Base-by-base conservation (phyloP, 208 protist genomes). In the Trypanosoma congolense region DNA sequence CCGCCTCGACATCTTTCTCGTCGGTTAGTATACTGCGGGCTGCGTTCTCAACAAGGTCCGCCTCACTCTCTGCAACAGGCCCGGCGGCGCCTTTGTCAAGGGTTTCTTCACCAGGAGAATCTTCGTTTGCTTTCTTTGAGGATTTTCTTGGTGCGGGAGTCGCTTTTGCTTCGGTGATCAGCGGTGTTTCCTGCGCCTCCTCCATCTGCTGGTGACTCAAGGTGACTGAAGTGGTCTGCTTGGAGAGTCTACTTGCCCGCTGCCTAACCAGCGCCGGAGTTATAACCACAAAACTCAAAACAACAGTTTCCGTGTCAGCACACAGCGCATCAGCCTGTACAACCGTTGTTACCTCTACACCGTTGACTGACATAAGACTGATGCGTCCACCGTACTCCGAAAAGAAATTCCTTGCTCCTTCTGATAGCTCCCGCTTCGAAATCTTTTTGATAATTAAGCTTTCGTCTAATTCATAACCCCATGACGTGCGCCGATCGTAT, bases 261-360 rank as follows among this genome's bases (percentile, higher is more conserved):
- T 35, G 26, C 30, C n/a, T 44, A 0, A 25, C 44, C 40, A 65
- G 18, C 10, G 41, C 1, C 29, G 47, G 65, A 9, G 73, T 63
- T 43, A 73, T 67, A 51, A 90, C 74, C 28, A 86, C 72, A 31
- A 86, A 48, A 57, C 82, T 76, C 19, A 90, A 36, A 55, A 83
- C 70, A 25, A 81, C 59, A 16, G 65, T 81, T 56, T 83, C 70
- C n/a, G 67, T 59, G 10, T 56, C 26, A 38, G 50, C 43, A 42
- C 71, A 45, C 19, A 90, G 59, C 21, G 70, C 57, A 56, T 51
- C 56, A 12, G 66, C 70, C 59, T 90, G 82, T 35, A 21, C 59
- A 8, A 40, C 10, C n/a, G 68, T 63, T 26, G 55, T 64, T 12
- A 82, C 78, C 65, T 83, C 75, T 19, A 90, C 75, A 0, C 82